phyloP scores from a whole-genome alignment of 2,329 filamentous ascomycete species.

The Verticillium nonalfalfae region DNA sequence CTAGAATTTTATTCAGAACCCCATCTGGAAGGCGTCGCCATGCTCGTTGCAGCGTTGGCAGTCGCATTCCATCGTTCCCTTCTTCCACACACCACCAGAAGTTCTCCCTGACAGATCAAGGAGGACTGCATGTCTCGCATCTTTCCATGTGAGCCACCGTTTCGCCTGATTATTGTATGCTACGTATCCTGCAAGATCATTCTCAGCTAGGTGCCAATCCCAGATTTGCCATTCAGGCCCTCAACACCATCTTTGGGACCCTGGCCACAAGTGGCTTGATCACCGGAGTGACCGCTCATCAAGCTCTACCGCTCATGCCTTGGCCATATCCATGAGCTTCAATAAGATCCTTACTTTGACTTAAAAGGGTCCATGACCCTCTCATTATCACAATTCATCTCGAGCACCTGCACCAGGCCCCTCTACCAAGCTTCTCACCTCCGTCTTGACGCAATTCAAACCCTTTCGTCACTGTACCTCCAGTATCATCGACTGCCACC shows the following conservation, averaged over 20 bases:
- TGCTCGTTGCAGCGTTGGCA: neutral
- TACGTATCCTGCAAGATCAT: neutral
- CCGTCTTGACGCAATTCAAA: neutral
- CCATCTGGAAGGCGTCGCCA: neutral
- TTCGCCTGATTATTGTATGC: neutral
- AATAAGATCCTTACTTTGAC: neutral
- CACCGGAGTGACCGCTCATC: neutral
- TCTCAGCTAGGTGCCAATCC: neutral
- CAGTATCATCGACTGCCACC: neutral
- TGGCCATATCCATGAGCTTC: neutral
- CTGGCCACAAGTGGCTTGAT: neutral
- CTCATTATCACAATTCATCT: neutral
- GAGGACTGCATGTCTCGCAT: neutral
- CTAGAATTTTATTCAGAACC: neutral
- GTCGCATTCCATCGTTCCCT: neutral
- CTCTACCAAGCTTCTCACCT: too few species aligned
- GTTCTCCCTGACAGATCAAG: neutral
- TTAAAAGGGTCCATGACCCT: neutral
- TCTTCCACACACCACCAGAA: neutral
- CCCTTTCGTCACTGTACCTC: neutral
- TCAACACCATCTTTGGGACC: neutral
- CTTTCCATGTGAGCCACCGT: neutral
- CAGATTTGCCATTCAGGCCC: neutral
- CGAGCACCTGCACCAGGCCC: neutral
- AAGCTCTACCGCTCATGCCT: neutral